Conservation (phyloP, 1,284 basidiomycete species). For the Gymnopus androsaceus region DNA sequence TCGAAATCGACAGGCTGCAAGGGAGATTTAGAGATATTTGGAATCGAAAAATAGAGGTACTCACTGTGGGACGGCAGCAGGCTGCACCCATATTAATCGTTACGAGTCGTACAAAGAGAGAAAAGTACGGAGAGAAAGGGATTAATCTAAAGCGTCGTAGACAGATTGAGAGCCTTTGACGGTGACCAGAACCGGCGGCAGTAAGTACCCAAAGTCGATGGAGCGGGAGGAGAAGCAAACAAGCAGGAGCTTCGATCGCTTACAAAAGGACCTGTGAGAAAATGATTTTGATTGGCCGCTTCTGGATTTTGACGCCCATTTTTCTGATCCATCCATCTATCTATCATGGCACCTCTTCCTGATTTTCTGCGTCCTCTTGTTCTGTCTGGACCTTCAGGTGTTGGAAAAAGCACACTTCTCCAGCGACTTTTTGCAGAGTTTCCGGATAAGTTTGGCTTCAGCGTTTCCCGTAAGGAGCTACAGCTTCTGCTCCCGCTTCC, state of each 20-base stretch:
- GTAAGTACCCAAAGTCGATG: too few species aligned
- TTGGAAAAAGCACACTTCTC: constrained; percentile 93
- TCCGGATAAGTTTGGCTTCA: constrained; percentile 90
- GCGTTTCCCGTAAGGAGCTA: constrained; percentile 80
- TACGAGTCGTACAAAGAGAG: background rate
- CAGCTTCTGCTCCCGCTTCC: constrained; percentile 15
- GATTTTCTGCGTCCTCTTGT: constrained; percentile 47
- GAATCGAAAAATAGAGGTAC: constrained; percentile 16
- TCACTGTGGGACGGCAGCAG: constrained; percentile 80
- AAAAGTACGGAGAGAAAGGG: constrained; percentile 1
- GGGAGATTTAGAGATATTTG: constrained; percentile 1
- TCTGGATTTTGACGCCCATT: background rate
- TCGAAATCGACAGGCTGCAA: constrained; percentile 99
- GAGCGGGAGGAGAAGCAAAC: too few species aligned
- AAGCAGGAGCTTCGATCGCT: too few species aligned
- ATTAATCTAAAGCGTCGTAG: background rate
- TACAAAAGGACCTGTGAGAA: too few species aligned
- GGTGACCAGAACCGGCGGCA: constrained; percentile 17
- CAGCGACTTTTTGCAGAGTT: constrained; percentile 81
- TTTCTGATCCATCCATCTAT: background rate
- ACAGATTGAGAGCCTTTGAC: background rate
- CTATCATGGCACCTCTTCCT: constrained; percentile 20
- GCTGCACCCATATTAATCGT: constrained; percentile 70
- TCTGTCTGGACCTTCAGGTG: constrained; percentile 67
- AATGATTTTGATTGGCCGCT: too few species aligned